phyloP scores from a whole-genome alignment of 2,329 filamentous ascomycete species.

The Colletotrichum phormii region DNA sequence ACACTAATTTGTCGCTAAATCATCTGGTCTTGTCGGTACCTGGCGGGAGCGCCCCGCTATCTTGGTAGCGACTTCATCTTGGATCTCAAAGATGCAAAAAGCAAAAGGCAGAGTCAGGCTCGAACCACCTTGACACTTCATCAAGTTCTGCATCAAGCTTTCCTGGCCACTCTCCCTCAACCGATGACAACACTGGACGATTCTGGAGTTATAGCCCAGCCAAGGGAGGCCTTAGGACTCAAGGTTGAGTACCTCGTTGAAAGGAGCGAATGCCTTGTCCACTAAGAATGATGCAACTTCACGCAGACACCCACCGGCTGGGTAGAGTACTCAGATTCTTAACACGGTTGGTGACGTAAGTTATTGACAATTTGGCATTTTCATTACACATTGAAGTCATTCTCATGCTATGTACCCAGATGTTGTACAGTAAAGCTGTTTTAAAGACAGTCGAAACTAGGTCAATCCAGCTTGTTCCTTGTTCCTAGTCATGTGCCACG shows the following conservation, averaged over 20 bases:
- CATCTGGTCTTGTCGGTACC: background rate
- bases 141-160: no score
- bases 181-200: no score
- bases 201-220: no score
- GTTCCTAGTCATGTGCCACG: background rate
- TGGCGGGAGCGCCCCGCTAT: background rate
- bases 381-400: conserved; percentile 7
- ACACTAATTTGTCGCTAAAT: conserved; percentile 20
- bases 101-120: background rate
- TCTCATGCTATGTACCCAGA: conserved; percentile 7
- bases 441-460: background rate
- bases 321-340: background rate
- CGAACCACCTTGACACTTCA: no score
- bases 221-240: no score
- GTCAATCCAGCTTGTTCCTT: background rate
- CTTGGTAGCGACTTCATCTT: no score
- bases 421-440: conserved; percentile 7
- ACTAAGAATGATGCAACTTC: no score
- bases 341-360: background rate
- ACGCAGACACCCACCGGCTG: no score
- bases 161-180: no score
- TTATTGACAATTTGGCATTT: background rate
- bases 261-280: no score
- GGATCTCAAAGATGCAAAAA: no score
- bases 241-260: no score